Percentiles rank a stretch among this genome's conserved stretches.
Evolutionary conservation across 2,329 filamentous ascomycete species (phyloP).

Genomic region (Myrmaecium sp.): DNA sequence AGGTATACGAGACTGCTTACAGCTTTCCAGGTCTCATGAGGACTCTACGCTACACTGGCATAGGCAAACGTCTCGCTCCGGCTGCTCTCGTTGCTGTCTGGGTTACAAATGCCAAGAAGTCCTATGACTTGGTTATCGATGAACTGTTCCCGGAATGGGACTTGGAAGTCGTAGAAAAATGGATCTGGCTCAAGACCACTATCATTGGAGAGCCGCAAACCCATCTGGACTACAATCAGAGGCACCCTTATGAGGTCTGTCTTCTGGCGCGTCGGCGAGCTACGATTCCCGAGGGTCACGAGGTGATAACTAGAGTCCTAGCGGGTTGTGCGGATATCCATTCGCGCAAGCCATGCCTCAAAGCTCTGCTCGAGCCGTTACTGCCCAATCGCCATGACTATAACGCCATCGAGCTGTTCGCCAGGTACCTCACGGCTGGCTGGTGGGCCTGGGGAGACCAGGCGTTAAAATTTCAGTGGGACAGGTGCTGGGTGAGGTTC

Average conservation of each 20-base stretch:
- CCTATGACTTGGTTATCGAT: slow-evolving; percentile 36
- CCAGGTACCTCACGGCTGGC: slow-evolving; percentile 52
- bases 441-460: slow-evolving; percentile 73
- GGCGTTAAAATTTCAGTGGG: slow-evolving; percentile 49
- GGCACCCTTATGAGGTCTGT: slow-evolving; percentile 62
- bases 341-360: slow-evolving; percentile 61
- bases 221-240: slow-evolving; percentile 42
- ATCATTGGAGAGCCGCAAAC: slow-evolving; percentile 46
- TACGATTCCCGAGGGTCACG: slow-evolving; percentile 6
- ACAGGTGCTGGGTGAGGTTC: slow-evolving; percentile 36
- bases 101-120: slow-evolving; percentile 67
- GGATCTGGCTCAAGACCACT: slow-evolving; percentile 67
- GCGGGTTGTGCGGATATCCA: slow-evolving; percentile 59
- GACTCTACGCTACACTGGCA: slow-evolving; percentile 24
- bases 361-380: slow-evolving; percentile 39
- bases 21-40: slow-evolving; percentile 33
- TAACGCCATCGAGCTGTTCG: slow-evolving; percentile 57
- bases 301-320: slow-evolving; percentile 38
- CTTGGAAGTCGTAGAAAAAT: slow-evolving; percentile 48
- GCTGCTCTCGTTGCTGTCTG: slow-evolving; percentile 47
- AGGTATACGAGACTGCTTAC: slow-evolving; percentile 29
- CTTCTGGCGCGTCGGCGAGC: slow-evolving; percentile 36
- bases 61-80: slow-evolving; percentile 26
- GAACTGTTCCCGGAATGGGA: slow-evolving; percentile 53
- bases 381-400: slow-evolving; percentile 30